phyloP scores from a whole-genome alignment of 2,329 filamentous ascomycete genomes.

The Phyllosticta citrichinensis region DNA sequence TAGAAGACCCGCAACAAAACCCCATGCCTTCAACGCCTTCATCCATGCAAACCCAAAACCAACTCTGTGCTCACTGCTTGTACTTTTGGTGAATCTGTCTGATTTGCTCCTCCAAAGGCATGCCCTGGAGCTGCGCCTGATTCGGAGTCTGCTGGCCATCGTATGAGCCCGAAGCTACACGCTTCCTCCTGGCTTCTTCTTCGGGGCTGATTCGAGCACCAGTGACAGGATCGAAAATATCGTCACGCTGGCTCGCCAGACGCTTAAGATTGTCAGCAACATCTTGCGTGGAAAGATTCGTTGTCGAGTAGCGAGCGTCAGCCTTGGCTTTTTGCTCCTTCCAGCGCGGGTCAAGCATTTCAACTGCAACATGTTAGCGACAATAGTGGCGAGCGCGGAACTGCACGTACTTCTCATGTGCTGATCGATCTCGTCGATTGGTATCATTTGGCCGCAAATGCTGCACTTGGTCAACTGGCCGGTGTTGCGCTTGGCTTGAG shows the following conservation, averaged over 20 bases:
- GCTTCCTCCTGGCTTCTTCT: slow-evolving; percentile 63
- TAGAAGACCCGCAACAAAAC: background rate
- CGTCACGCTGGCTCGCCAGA: slow-evolving; percentile 77
- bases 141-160: slow-evolving; percentile 51
- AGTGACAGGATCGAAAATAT: slow-evolving; percentile 70
- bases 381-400: background rate
- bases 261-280: slow-evolving; percentile 92
- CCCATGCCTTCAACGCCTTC: background rate
- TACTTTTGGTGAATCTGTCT: slow-evolving; percentile 53
- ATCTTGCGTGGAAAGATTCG: slow-evolving; percentile 76
- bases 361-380: slow-evolving; percentile 46
- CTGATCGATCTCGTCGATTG: slow-evolving; percentile 75
- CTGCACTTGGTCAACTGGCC: slow-evolving; percentile 69
- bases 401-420: slow-evolving; percentile 69
- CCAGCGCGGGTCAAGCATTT: slow-evolving; percentile 87
- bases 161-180: slow-evolving; percentile 55
- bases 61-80: slow-evolving; percentile 8
- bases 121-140: slow-evolving; percentile 42
- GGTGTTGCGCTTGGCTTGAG: slow-evolving; percentile 58
- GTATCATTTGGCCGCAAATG: slow-evolving; percentile 86
- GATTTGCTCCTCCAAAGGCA: slow-evolving; percentile 79
- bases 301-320: slow-evolving; percentile 72
- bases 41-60: background rate
- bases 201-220: slow-evolving; percentile 59
- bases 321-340: slow-evolving; percentile 90